phyloP scores from a whole-genome alignment of 176 grass and related monocot genomes.

The Musa troglodytarum region DNA sequence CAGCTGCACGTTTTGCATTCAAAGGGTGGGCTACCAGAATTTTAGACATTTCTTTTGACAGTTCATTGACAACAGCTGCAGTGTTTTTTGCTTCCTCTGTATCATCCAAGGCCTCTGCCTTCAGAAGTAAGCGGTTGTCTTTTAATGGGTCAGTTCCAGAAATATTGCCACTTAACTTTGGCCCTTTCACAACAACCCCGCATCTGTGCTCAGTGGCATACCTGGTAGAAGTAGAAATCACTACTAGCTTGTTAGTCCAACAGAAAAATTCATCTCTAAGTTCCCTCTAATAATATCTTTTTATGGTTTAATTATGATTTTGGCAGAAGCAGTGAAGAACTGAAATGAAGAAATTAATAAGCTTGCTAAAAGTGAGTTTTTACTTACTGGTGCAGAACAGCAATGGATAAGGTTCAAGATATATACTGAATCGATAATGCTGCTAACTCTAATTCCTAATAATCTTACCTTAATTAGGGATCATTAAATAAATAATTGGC shows the following conservation, averaged over 20 bases:
- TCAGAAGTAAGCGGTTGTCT: slow-evolving; percentile 80
- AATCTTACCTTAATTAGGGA: neutral
- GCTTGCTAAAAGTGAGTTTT: neutral
- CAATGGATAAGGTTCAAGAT: neutral
- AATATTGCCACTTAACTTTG: slow-evolving; percentile 85
- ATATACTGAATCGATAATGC: neutral
- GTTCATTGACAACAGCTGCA: slow-evolving; percentile 68
- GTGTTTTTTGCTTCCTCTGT: slow-evolving; percentile 87
- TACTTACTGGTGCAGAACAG: neutral
- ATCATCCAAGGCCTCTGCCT: slow-evolving; percentile 65
- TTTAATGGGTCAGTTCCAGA: slow-evolving; percentile 95
- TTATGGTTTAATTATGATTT: neutral
- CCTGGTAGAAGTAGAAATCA: slow-evolving; percentile 26
- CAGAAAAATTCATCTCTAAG: neutral
- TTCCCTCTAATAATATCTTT: neutral
- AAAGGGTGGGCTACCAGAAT: slow-evolving; percentile 71
- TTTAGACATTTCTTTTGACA: slow-evolving; percentile 73
- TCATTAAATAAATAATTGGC: neutral
- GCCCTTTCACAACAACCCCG: slow-evolving; percentile 95
- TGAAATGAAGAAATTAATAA: neutral
- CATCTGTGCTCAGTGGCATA: slow-evolving; percentile 96
- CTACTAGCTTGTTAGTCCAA: slow-evolving; percentile 4
- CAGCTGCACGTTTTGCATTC: slow-evolving; percentile 54
- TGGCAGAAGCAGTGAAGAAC: neutral
- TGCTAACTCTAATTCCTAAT: neutral